Evolutionary conservation across 306 rosid species (phyloP), one percentile per base, ranked within the genome.

Genomic region (Rosa rugosa): DNA sequence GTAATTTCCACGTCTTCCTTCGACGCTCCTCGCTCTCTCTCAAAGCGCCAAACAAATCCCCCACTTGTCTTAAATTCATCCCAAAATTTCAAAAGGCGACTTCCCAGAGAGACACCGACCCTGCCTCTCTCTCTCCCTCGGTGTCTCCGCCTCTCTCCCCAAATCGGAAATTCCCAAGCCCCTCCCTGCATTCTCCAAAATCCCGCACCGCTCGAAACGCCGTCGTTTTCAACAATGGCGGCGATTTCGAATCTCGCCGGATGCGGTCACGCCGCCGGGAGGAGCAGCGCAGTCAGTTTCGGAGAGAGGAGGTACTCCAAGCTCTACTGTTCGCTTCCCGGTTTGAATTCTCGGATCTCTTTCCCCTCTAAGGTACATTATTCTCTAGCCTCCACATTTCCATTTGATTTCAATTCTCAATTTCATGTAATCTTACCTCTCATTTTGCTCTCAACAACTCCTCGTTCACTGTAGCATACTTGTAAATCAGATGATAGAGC

Each of bases 231-330:
- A 51, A 51, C 63, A 81, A 90, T 94, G 98, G 77, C 92, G 80
- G 78, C 77, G 22, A 69, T 87, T 66, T 81, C 93, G 79, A 86
- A 87, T 79, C 90, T 84, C 25, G 23, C 84, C 45, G 75, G 89
- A 11, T 81, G 86, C 82, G 80, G 80, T 78, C 70, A 60, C 68
- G 50, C 73, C 56, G 87, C 85, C 46, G 36, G 36, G 0, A 31
- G 36, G 3, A 31, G 85, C 42, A 57, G 66, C 74, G 79, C 54
- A 17, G 76, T 79, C 44, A 63, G 67, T 72, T 83, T 67, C 3
- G 54, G 87, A 0, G 79, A 62, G 45, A 60, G 54, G 81, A 77
- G 77, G 59, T 3, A 76, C 68, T 25, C 6, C 12, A 76, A 20
- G 71, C 38, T 76, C 25, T n/a, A n/a, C n/a, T 16, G 12, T 49